Evolutionary conservation across 768 basidiomycete species (phyloP).

Genomic region (Pulveroboletus sp.): DNA sequence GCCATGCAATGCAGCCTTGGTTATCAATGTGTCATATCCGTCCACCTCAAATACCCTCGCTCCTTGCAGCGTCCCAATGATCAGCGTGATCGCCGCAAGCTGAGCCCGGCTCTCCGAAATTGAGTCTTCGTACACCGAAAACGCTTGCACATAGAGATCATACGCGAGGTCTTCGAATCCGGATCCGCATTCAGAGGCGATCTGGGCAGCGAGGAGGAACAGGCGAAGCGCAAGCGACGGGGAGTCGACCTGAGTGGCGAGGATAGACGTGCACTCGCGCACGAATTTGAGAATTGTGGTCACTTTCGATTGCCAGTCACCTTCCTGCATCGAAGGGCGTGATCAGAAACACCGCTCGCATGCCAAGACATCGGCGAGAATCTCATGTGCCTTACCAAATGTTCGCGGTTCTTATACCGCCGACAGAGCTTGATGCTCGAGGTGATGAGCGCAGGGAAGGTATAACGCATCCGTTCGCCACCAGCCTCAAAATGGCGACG

Average conservation of each 20-base stretch:
- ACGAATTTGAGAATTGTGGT: slow-evolving; percentile 90
- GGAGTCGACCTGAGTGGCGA: slow-evolving; percentile 90
- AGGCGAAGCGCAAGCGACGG: slow-evolving; percentile 89
- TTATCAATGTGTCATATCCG: slow-evolving; percentile 96
- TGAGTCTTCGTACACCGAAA: slow-evolving; percentile 95
- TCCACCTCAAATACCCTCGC: slow-evolving; percentile 90
- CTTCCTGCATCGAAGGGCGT: slow-evolving; percentile 47
- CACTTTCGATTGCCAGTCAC: slow-evolving; percentile 82
- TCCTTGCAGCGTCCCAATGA: slow-evolving; percentile 86
- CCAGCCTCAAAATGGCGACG: slow-evolving; percentile 86
- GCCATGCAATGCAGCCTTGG: slow-evolving; percentile 97
- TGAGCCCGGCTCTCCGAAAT: slow-evolving; percentile 96
- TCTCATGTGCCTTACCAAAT: slow-evolving; percentile 42
- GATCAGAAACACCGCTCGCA: not conserved
- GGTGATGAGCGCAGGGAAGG: slow-evolving; percentile 94
- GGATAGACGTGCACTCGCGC: slow-evolving; percentile 87
- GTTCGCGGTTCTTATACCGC: slow-evolving; percentile 81
- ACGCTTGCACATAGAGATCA: slow-evolving; percentile 96
- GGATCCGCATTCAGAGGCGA: slow-evolving; percentile 89
- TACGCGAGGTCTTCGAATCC: slow-evolving; percentile 95
- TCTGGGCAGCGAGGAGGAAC: slow-evolving; percentile 93
- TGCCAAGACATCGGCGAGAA: not conserved
- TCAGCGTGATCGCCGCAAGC: slow-evolving; percentile 92
- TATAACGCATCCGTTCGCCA: slow-evolving; percentile 93
- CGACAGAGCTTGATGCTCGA: slow-evolving; percentile 90